Conservation (phyloP, 2,329 filamentous ascomycete genomes). For the Clathrospora elynae region DNA sequence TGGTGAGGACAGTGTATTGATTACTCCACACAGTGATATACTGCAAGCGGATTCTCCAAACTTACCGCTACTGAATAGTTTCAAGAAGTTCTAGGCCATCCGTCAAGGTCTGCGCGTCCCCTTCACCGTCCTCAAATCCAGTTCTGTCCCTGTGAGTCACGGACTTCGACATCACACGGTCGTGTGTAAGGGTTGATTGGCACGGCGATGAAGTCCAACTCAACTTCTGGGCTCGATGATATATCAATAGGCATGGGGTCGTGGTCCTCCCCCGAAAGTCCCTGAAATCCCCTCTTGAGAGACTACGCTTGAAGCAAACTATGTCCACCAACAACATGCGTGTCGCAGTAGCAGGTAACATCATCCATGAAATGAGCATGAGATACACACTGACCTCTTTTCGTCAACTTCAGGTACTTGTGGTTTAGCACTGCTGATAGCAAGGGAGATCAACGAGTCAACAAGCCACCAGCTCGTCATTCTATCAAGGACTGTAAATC, state of each 20-base stretch:
- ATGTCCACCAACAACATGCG: constrained; percentile 56
- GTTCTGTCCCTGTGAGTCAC: constrained; percentile 38
- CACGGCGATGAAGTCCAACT: constrained; percentile 8
- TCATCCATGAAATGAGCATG: not conserved
- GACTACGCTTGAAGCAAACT: constrained; percentile 19
- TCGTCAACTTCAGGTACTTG: constrained; percentile 54
- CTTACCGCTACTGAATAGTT: not conserved
- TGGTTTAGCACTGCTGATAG: constrained; percentile 63
- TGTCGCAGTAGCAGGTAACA: constrained; percentile 60
- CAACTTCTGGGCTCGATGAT: constrained; percentile 4
- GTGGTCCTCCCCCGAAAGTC: constrained; percentile 1
- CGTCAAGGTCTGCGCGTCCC: constrained; percentile 16
- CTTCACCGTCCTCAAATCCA: constrained; percentile 31
- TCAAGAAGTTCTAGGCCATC: constrained; percentile 10
- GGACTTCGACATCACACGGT: constrained; percentile 22
- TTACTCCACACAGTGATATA: constrained; percentile 9
- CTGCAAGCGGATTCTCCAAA: constrained; percentile 7
- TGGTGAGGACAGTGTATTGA: constrained; percentile 19
- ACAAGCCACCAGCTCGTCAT: constrained; percentile 72
- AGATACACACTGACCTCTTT: not conserved
- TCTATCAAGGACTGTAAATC: constrained; percentile 67
- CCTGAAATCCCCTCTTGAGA: constrained; percentile 1
- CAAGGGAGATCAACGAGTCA: constrained; percentile 62
- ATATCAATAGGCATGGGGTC: constrained; percentile 9
- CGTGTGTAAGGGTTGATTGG: constrained; percentile 16